Evolutionary conservation across 2,329 filamentous ascomycete genomes (phyloP).

Genomic region (Penicillium sp.): DNA sequence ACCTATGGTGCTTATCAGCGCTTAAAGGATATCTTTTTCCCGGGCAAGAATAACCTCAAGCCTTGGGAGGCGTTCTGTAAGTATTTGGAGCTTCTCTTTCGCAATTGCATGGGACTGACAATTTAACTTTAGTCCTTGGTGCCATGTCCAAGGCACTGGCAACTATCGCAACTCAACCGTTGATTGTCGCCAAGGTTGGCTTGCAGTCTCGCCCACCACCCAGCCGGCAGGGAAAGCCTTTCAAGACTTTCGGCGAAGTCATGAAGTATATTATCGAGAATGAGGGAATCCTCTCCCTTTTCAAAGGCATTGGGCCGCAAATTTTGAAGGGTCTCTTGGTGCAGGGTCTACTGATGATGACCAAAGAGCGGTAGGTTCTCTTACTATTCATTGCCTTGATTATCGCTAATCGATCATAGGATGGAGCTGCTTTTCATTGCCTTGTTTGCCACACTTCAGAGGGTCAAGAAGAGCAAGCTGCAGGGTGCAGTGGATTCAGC

Average conservation of each 20-base stretch:
- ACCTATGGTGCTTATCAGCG: constrained; percentile 96
- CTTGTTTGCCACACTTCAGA: constrained; percentile 73
- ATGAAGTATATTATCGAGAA: constrained; percentile 90
- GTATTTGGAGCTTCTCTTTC: constrained; percentile 35
- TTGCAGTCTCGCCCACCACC: constrained; percentile 89
- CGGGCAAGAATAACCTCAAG: constrained; percentile 66
- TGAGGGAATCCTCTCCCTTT: constrained; percentile 75
- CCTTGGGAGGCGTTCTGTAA: constrained; percentile 87
- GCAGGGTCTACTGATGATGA: constrained; percentile 98
- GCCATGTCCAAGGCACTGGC: constrained; percentile 89
- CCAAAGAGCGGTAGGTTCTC: constrained; percentile 72
- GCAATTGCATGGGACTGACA: constrained; percentile 6
- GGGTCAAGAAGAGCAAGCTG: constrained; percentile 63
- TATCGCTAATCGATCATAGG: constrained; percentile 39
- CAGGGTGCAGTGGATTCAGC: constrained; percentile 60
- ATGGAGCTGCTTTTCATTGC: constrained; percentile 85
- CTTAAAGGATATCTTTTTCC: constrained; percentile 69
- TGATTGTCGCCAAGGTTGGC: constrained; percentile 97
- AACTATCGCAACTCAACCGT: constrained; percentile 84
- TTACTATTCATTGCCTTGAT: not conserved
- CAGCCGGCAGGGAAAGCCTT: constrained; percentile 76
- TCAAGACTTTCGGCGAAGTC: constrained; percentile 88
- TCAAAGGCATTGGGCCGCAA: constrained; percentile 95
- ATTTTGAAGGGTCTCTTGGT: constrained; percentile 88
- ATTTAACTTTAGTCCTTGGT: constrained; percentile 62